Evolutionary conservation across 2,329 filamentous ascomycete genomes (phyloP), one percentile per base, ranked within the genome.

Genomic region (Colletotrichum salicis): DNA sequence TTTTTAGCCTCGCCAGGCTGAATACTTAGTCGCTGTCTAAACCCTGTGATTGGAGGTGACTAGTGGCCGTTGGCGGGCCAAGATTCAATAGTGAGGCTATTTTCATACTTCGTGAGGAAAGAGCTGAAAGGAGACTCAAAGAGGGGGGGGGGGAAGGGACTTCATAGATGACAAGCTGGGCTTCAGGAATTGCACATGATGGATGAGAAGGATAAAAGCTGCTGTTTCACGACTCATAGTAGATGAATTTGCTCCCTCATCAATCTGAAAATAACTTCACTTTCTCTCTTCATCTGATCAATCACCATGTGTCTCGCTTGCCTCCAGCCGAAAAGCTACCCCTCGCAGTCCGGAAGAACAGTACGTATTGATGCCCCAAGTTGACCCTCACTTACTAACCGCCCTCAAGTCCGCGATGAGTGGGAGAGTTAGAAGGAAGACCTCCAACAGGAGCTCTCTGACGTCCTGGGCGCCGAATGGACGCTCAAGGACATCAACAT

Each of bases 291-390:
- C 12, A 10, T 27, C 29, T 56, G 15, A 56, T 24, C n/a, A 27
- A 6, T 63, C 76, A 77, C 11, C 61, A 82, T 83, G 81, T 75
- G 81, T 75, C 76, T 68, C 80, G 79, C 51, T 82, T 86, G 60
- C 81, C 84, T 10, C 85, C 86, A 8, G 82, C 81, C 56, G 86
- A 84, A 73, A 89, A 86, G 79, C 80, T 89, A 12, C 82, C 86
- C 45, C 84, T 89, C 73, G 84, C 83, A 37, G 76, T 85, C 55
- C 85, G 86, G 77, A 89, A 87, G 80, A 86, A 88, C 77, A 76
- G 87, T 88, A 76, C 4, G 69, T 64, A 13, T 5, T 5, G 4
- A 29, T 13, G 27, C 24, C 13, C n/a, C 15, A 33, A 75, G 79
- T 78, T 37, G 3, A 22, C 10, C 4, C n/a, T 35, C 22, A 19